Evolutionary conservation across 2,329 filamentous ascomycete genomes (phyloP), one percentile per base, ranked within the genome.

Genomic region (Exserohilum rostratum): DNA sequence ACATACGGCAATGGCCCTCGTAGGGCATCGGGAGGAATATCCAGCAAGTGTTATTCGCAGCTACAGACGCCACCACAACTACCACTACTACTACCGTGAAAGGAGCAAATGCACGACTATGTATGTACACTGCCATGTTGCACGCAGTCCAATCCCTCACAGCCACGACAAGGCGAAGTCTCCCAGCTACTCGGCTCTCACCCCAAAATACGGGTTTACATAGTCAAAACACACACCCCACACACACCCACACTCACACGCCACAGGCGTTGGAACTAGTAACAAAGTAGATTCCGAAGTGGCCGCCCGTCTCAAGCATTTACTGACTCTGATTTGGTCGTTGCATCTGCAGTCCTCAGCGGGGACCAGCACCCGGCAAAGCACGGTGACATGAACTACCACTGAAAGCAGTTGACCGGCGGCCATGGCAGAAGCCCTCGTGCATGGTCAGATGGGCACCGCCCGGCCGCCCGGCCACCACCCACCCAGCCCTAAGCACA

Each of bases 401-500:
- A 51, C 52, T 30, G 35, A 54, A n/a, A 53, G 45, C 38, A 59
- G 54, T 58, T 54, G 52, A 62, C 59, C 61, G 61, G 59, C 46
- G 46, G 15, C 34, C 53, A 50, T 47, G 27, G 52, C 52, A 58
- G 48, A 39, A n/a, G n/a, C n/a, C n/a, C 54, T 49, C 38, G 33
- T 50, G 46, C 56, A 37, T 53, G 60, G 58, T 62, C 61, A 64
- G 55, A 57, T 59, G 60, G 50, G n/a, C 55, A 61, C 55, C 50
- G 55, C 57, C 57, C 51, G 50, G 37, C 54, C 39, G 49, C 58
- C 53, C 53, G n/a, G n/a, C n/a, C 22, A 25, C 22, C 7, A 7
- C 22, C 22, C 22, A 25, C 22, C 22, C 22, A 25, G 22, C 22
- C 22, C 22, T 7, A 45, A 48, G n/a, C n/a, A n/a, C n/a, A n/a